Evolutionary conservation across 2,329 filamentous ascomycete genomes (phyloP), one percentile per base, ranked within the genome.

Genomic region (Pseudofabraea citricarpa): DNA sequence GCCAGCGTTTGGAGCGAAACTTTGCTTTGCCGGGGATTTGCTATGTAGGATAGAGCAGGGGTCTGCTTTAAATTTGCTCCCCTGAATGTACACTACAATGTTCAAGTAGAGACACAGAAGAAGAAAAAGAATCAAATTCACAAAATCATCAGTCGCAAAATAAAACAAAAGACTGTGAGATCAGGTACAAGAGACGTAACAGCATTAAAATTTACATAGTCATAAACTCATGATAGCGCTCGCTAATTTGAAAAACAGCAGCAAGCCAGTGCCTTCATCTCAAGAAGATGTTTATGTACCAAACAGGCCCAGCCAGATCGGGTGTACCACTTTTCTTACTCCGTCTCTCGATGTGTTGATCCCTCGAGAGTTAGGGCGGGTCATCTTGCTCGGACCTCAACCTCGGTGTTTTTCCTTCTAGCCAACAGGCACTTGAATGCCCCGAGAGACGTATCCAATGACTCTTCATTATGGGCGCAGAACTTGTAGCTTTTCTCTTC

Each of bases 401-500:
- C n/a, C 41, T 52, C 51, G 13, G 18, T 41, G 48, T 85, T 83
- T 52, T 77, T 79, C 43, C 85, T 72, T 68, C 83, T 89, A 29
- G 81, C 77, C 31, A 93, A 67, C 45, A 91, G 67, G 61, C 90
- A 95, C 69, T 97, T 97, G 68, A 96, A 82, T 0, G 90, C 87
- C 2, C 91, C 93, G 1, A 98, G 73, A 69, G 89, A 95, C 52
- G 84, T 85, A 29, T 90, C 82, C 44, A 97, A 70, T 2, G 77
- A 74, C 57, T 96, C 89, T 63, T 98, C 93, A 56, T 88, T 82
- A 16, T 79, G 72, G 0, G 90, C 81, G 59, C 84, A 87, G 52
- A 93, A 85, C 22, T 83, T 78, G 56, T 84, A 87, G 43, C 78
- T 86, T 67, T 89, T 93, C 60, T 97, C 91, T 56, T 96, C 91